phyloP scores from a whole-genome alignment of 352 stramenopile genomes.

The Phytophthora agathidicida region DNA sequence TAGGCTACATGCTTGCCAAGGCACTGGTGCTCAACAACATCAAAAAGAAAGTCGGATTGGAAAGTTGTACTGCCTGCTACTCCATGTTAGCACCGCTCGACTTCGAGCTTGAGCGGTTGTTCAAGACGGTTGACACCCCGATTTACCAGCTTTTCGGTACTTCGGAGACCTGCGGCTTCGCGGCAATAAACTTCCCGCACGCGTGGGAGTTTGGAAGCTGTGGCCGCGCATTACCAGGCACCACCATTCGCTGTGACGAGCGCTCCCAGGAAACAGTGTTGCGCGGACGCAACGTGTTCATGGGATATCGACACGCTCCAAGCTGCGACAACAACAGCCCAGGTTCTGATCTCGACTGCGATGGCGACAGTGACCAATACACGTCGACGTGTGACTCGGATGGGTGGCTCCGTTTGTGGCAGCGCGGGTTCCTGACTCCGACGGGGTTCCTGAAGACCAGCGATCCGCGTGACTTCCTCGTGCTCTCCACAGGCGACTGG shows the following conservation, averaged over 20 bases:
- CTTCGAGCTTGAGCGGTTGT: slow-evolving; percentile 82
- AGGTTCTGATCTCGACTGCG: slow-evolving; percentile 1
- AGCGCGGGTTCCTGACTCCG: slow-evolving; percentile 69
- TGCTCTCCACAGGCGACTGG: slow-evolving; percentile 80
- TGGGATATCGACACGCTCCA: slow-evolving; percentile 56
- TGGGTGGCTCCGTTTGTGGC: slow-evolving; percentile 61
- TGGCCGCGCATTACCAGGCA: slow-evolving; percentile 61
- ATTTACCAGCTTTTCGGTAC: slow-evolving; percentile 83
- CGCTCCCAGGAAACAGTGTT: slow-evolving; percentile 66
- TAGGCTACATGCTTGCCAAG: slow-evolving; percentile 84
- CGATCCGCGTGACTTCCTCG: slow-evolving; percentile 70
- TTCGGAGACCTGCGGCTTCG: slow-evolving; percentile 72
- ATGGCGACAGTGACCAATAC: slow-evolving; percentile 21
- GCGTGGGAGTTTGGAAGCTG: slow-evolving; percentile 77
- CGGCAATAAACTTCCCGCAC: slow-evolving; percentile 74
- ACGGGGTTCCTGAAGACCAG: slow-evolving; percentile 79
- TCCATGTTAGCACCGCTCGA: slow-evolving; percentile 78
- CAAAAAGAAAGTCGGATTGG: slow-evolving; percentile 80
- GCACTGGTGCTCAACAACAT: slow-evolving; percentile 79
- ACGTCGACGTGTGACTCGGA: slow-evolving; percentile 28
- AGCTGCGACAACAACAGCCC: slow-evolving; percentile 4
- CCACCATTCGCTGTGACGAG: slow-evolving; percentile 68
- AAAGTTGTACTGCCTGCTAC: slow-evolving; percentile 77
- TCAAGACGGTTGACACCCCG: slow-evolving; percentile 84
- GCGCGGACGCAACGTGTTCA: slow-evolving; percentile 73